Percentiles rank a stretch among this genome's conserved stretches.
Evolutionary conservation across 495 filamentous ascomycete species (phyloP).

Genomic region (Halenospora varia): DNA sequence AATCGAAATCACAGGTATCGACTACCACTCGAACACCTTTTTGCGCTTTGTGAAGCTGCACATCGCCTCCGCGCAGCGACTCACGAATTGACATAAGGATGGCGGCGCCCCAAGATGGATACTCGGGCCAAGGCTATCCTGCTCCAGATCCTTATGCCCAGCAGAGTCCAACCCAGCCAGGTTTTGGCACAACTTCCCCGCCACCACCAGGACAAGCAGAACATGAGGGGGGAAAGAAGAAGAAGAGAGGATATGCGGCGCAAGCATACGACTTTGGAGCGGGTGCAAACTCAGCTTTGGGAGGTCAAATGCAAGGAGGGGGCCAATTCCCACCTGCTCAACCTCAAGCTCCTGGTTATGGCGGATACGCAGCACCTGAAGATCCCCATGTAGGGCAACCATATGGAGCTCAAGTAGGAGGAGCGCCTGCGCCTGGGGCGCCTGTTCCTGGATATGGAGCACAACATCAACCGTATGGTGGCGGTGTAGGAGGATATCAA

Average conservation of each 20-base stretch:
- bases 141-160: conserved; percentile 37
- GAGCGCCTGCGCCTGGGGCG: conserved; percentile 15
- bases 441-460: conserved; percentile 23
- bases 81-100: conserved; percentile 28
- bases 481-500: conserved; percentile 58
- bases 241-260: conserved; percentile 90
- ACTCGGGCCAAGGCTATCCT: conserved; percentile 65
- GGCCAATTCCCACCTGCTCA: conserved; percentile 28
- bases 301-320: conserved; percentile 50
- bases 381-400: conserved; percentile 56
- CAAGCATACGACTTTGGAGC: conserved; percentile 90
- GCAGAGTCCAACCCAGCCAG: conserved; percentile 32
- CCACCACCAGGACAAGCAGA: conserved; percentile 34
- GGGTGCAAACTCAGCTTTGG: conserved; percentile 77
- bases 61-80: conserved; percentile 4
- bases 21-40: conserved; percentile 1
- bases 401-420: conserved; percentile 45
- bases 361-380: conserved; percentile 20
- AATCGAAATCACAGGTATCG: neutral
- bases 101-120: conserved; percentile 53
- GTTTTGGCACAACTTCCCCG: conserved; percentile 31
- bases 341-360: conserved; percentile 24
- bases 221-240: conserved; percentile 60
- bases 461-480: conserved; percentile 32
- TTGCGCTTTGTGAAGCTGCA: neutral